Evolutionary conservation across 2,329 filamentous ascomycete genomes (phyloP), one percentile per base, ranked within the genome.

Genomic region (Pezicula carpinea): DNA sequence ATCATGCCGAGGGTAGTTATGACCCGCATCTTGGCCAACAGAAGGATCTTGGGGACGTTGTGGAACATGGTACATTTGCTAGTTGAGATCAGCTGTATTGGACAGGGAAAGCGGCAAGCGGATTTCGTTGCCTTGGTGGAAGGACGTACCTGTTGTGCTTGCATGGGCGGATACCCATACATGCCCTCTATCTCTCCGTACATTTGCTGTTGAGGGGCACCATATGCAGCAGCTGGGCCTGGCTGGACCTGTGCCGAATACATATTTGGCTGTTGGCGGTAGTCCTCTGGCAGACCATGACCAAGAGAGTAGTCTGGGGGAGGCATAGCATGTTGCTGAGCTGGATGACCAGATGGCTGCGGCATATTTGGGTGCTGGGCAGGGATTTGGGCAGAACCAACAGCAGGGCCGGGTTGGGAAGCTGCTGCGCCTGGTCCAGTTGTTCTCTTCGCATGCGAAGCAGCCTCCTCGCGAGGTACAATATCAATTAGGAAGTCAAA

Each of bases 401-500:
- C 68, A 51, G 74, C 66, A 56, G 75, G 64, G 61, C 77, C 60
- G 63, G 77, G 60, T 66, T 71, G 55, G 61, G 64, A 53, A 59
- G 67, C 53, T 60, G 69, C 51, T 64, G 68, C 69, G 53, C 58
- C 69, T 66, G 31, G 70, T 41, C 70, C 61, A 39, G 62, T 75
- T 6, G 83, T 76, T 54, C 91, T 78, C 72, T 96, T 96, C 34
- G 90, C 81, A 64, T 91, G 89, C 18, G 86, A 83, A 8, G 87
- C 79, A 31, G 92, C 90, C 67, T 99, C 93, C 67, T 99, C 93
- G 44, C 93, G 85, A 3, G 93, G 93, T 5, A 99, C 93, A 52
- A 99, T 99, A 64, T 99, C 93, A 65, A 99, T 99, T 50, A 99
- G 76, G 70, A 99, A 99, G 71, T 99, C 93, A 67, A 99, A 99